Evolutionary conservation across 768 basidiomycete genomes (phyloP), one percentile per base, ranked within the genome.

Genomic region (Mycena venus): DNA sequence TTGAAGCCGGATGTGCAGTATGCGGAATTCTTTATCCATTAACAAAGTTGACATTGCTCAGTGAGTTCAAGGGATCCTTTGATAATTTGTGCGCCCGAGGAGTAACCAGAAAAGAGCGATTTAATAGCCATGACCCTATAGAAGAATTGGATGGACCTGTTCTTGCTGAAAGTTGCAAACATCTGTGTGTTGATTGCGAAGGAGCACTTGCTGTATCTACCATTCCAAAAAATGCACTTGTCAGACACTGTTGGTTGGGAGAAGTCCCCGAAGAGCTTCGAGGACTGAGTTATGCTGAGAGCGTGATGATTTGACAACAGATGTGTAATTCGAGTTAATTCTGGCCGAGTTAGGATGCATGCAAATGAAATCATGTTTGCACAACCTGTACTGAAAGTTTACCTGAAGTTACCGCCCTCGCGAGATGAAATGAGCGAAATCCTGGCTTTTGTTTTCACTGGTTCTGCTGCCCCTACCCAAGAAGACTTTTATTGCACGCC

Each of bases 361-460:
- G 81, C 80, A 6, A 82, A 85, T 79, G 80, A 78, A 14, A 75
- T 85, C 5, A 74, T 78, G 14, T 84, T 82, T 71, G 72, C 78
- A 47, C 69, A 76, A 14, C 83, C 83, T 0, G 72, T 79, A 2
- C 61, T 71, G 0, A 81, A 81, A 44, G 62, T 85, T 3, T 82
- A 79, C 64, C 23, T 78, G 27, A 72, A 60, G 19, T 72, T 84
- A 0, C 84, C 83, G 3, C 79, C 80, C 2, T 44, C 70, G 2
- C 59, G 49, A 38, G 69, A 71, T 3, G 79, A 83, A 2, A 32
- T 83, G 14, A 72, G 78, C 40, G 80, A 83, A 29, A 67, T 80
- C 1, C 44, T 79, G 74, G 68, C 80, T 34, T 23, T 78, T 72
- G 34, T 56, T 2, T 64, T 64, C 23, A 64, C 25, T 5, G 63